These are phyloP conservation scores for Novymonas esmeraldas DNA, from an alignment of 208 protist species.

Conservation along the genomic window DNA sequence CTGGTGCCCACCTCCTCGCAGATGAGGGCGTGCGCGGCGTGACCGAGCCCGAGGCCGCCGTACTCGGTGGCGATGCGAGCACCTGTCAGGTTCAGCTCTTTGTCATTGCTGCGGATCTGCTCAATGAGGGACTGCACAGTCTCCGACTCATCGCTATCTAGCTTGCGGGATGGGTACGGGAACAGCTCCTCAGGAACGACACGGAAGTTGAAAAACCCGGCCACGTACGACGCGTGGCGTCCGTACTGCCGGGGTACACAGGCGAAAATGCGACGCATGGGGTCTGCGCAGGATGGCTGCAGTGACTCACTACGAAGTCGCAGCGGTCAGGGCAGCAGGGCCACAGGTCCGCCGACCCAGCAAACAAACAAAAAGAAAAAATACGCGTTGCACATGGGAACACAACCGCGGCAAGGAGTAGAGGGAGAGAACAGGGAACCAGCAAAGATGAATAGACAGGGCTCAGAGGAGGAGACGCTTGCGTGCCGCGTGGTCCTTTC, in stretches of 20 bases:
- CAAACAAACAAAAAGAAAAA: slow-evolving; percentile 1
- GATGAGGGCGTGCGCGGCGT: slow-evolving; percentile 79
- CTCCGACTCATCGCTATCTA: slow-evolving; percentile 79
- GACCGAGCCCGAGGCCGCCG: slow-evolving; percentile 76
- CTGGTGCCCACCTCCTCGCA: slow-evolving; percentile 79
- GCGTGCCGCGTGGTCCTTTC: too few relatives aligned
- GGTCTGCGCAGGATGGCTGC: slow-evolving; percentile 3
- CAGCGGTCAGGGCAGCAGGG: too few relatives aligned
- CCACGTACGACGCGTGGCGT: slow-evolving; percentile 69
- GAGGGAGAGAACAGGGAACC: too few relatives aligned
- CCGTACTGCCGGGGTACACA: slow-evolving; percentile 21
- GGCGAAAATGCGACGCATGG: slow-evolving; percentile 50
- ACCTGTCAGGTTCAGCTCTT: slow-evolving; percentile 63
- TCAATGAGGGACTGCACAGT: slow-evolving; percentile 78
- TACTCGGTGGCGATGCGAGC: slow-evolving; percentile 81
- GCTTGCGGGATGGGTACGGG: slow-evolving; percentile 75
- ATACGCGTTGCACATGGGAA: too few relatives aligned
- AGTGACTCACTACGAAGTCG: neutral
- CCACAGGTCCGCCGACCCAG: too few relatives aligned
- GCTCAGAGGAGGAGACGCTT: too few relatives aligned
- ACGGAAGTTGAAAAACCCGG: slow-evolving; percentile 87
- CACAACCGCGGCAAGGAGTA: too few relatives aligned
- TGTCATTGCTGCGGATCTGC: slow-evolving; percentile 69
- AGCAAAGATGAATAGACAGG: too few relatives aligned
- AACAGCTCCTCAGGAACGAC: slow-evolving; percentile 72